Evolutionary conservation across 164 flowering plant genomes (phyloP).

Genomic region (Malania oleifera): DNA sequence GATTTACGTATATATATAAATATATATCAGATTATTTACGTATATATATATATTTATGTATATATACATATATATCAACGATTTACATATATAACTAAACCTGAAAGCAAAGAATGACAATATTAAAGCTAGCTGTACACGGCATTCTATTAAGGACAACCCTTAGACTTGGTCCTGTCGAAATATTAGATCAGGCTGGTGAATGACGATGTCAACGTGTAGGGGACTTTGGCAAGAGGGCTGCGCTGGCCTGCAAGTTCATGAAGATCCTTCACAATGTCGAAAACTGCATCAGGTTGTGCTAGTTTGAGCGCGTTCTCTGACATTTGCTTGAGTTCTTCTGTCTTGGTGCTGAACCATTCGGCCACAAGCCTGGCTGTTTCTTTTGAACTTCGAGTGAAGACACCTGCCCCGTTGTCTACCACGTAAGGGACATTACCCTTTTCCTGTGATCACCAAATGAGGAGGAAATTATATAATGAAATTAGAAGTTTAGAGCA

Average conservation of each 20-base stretch:
- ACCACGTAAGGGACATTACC: constrained; percentile 97
- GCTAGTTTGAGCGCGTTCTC: constrained; percentile 83
- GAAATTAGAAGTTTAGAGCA: too few relatives aligned
- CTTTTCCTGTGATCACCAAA: constrained; percentile 52
- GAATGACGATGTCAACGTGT: constrained; percentile 66
- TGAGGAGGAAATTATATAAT: neutral
- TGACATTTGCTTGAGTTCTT: constrained; percentile 74
- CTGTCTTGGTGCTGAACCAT: constrained; percentile 85
- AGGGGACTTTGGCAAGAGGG: constrained; percentile 61
- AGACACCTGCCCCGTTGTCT: constrained; percentile 91
- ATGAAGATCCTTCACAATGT: constrained; percentile 86
- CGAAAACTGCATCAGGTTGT: constrained; percentile 92
- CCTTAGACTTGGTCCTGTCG: neutral
- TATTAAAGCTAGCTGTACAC: constrained; percentile 31
- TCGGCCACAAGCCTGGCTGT: constrained; percentile 74
- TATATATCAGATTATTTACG: too few relatives aligned
- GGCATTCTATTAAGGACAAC: neutral
- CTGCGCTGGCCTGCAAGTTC: constrained; percentile 65
- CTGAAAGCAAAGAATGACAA: constrained; percentile 34
- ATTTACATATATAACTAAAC: too few relatives aligned
- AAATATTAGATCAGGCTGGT: constrained; percentile 42
- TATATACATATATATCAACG: too few relatives aligned
- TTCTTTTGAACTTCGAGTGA: constrained; percentile 75
- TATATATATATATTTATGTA: too few relatives aligned
- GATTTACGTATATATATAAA: too few relatives aligned